Evolutionary conservation across 1,284 basidiomycete species (phyloP).

Genomic region (Coniferiporia weirii): DNA sequence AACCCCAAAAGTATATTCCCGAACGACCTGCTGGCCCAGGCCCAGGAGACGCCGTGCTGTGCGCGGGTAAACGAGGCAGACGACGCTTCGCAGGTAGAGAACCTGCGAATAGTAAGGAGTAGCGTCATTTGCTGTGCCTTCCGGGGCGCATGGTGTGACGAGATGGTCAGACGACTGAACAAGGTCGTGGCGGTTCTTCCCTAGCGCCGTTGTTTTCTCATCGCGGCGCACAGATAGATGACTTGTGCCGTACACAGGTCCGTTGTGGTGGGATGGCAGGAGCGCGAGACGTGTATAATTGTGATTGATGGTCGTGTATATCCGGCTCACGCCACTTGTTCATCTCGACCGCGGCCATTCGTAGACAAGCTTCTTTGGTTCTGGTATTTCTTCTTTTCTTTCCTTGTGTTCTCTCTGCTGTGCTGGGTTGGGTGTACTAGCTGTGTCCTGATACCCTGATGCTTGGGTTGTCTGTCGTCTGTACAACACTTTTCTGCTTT

Average conservation of each 20-base stretch:
- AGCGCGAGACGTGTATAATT: constrained; percentile 1
- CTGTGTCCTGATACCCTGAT: background rate
- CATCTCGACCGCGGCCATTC: background rate
- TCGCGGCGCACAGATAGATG: too few relatives aligned
- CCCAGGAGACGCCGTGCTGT: background rate
- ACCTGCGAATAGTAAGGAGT: background rate
- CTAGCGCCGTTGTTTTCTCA: too few relatives aligned
- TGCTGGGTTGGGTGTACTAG: background rate
- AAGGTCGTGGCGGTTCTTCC: background rate
- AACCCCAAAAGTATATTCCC: background rate
- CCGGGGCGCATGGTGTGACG: background rate
- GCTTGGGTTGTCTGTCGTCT: too few relatives aligned
- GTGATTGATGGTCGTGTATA: background rate
- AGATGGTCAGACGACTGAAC: background rate
- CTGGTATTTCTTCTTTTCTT: background rate
- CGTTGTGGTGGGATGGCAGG: too few relatives aligned
- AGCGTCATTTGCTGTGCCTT: background rate
- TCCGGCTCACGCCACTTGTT: background rate
- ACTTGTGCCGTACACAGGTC: background rate
- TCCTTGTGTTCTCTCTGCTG: background rate
- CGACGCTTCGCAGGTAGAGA: background rate
- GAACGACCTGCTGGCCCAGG: background rate
- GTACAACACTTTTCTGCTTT: too few relatives aligned
- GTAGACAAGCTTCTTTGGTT: background rate
- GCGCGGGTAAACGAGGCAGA: background rate